Evolutionary conservation across 306 rosid species (phyloP).

Genomic region (Malus sieversii): DNA sequence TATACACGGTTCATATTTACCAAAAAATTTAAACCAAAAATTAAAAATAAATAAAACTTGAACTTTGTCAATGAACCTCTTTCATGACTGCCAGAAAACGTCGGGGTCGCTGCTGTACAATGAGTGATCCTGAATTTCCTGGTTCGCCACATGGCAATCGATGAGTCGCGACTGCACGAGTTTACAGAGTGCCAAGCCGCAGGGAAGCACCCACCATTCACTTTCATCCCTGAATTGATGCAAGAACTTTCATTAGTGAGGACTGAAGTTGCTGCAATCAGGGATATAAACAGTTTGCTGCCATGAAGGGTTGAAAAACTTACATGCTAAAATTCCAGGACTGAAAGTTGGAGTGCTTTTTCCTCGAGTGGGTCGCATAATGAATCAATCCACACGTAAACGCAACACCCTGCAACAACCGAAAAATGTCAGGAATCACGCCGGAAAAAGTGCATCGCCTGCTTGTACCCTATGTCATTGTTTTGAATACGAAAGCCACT

Average conservation of each 20-base stretch:
- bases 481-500: neutral
- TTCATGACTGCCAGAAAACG: slow-evolving; percentile 75
- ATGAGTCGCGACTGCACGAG: slow-evolving; percentile 75
- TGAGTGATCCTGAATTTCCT: slow-evolving; percentile 83
- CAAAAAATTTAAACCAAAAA: neutral
- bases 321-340: slow-evolving; percentile 92
- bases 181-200: slow-evolving; percentile 68
- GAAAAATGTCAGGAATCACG: neutral
- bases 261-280: neutral
- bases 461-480: neutral
- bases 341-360: slow-evolving; percentile 51
- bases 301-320: slow-evolving; percentile 16
- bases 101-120: slow-evolving; percentile 75
- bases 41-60: neutral
- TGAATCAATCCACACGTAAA: slow-evolving; percentile 82
- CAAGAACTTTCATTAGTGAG: neutral
- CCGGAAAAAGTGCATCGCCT: neutral
- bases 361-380: slow-evolving; percentile 48
- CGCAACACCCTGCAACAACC: slow-evolving; percentile 56
- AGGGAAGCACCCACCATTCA: slow-evolving; percentile 99
- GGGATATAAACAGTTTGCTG: neutral
- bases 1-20: neutral
- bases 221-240: slow-evolving; percentile 78
- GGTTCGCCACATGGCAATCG: slow-evolving; percentile 83
- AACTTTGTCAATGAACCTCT: neutral